Evolutionary conservation across 2,329 filamentous ascomycete species (phyloP).

Genomic region (Domatiomyces catenatus): DNA sequence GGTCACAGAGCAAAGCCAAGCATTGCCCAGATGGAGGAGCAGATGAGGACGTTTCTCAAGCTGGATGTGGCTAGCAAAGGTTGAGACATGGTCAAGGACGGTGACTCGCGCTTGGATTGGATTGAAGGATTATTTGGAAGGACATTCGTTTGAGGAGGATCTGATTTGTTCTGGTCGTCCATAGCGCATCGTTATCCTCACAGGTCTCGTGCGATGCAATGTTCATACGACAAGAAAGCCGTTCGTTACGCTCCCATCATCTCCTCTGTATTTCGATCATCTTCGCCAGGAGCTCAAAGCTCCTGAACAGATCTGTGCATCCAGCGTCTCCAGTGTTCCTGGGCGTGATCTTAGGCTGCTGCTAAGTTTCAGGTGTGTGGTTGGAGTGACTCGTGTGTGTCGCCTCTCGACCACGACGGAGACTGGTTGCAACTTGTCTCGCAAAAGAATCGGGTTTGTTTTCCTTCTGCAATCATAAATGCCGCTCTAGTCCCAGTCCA

Average conservation of each 20-base stretch:
- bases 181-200: not conserved
- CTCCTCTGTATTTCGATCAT: not conserved
- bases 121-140: not conserved
- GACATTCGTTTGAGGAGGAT: constrained; percentile 10
- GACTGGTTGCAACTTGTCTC: not conserved
- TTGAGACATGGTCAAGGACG: constrained; percentile 1
- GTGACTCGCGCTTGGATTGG: not conserved
- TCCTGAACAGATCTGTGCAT: not conserved
- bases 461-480: not conserved
- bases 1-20: constrained; percentile 21
- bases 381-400: not conserved
- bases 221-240: not conserved
- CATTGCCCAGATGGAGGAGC: constrained; percentile 33
- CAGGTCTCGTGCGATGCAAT: not conserved
- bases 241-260: not conserved
- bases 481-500: not conserved
- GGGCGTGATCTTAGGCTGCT: not conserved
- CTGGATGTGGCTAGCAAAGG: constrained; percentile 18
- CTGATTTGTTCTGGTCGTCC: not conserved
- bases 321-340: not conserved
- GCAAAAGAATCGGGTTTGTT: not conserved
- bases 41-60: constrained; percentile 33
- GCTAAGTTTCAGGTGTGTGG: not conserved
- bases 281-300: not conserved
- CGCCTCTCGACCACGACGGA: not conserved